phyloP scores from a whole-genome alignment of 352 stramenopile genomes.

The Pythium rishiriense region DNA sequence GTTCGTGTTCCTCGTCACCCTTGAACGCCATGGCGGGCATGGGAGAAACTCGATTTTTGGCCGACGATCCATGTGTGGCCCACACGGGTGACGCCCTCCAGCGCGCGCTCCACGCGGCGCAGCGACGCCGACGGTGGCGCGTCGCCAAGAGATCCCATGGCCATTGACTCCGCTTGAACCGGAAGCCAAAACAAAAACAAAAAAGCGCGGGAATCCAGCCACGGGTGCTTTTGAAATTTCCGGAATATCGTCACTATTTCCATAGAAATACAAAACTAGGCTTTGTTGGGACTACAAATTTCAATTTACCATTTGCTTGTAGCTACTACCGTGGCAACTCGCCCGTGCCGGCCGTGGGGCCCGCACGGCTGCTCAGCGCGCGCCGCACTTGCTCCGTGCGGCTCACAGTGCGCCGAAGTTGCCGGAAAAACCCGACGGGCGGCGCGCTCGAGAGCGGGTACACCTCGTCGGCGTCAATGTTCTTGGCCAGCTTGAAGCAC shows the following conservation, averaged over 20 bases:
- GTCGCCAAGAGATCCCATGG: not conserved
- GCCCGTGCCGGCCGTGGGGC: slow-evolving; percentile 3
- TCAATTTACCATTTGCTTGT: no score
- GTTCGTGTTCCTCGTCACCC: not conserved
- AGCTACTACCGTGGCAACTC: slow-evolving; percentile 19
- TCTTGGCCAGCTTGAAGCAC: slow-evolving; percentile 75
- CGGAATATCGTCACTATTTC: no score
- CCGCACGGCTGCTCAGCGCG: slow-evolving; percentile 36
- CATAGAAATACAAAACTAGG: no score
- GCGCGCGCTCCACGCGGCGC: not conserved
- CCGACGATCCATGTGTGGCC: not conserved
- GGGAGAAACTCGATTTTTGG: not conserved
- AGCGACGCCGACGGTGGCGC: no score
- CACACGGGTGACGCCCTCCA: not conserved
- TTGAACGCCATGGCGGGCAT: not conserved
- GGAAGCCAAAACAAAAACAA: no score
- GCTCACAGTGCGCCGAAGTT: slow-evolving; percentile 62
- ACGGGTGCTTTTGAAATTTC: no score
- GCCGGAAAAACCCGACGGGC: slow-evolving; percentile 60
- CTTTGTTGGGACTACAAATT: no score
- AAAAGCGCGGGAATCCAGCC: no score
- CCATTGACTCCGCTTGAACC: no score
- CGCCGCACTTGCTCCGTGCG: slow-evolving; percentile 79
- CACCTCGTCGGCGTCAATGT: slow-evolving; percentile 67
- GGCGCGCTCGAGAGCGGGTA: slow-evolving; percentile 61